Percentiles rank a stretch among this genome's conserved stretches.
These are phyloP conservation scores for Trichoderma atrobrunneum DNA, from an alignment of 2,329 filamentous ascomycete species.

Conservation along the genomic window DNA sequence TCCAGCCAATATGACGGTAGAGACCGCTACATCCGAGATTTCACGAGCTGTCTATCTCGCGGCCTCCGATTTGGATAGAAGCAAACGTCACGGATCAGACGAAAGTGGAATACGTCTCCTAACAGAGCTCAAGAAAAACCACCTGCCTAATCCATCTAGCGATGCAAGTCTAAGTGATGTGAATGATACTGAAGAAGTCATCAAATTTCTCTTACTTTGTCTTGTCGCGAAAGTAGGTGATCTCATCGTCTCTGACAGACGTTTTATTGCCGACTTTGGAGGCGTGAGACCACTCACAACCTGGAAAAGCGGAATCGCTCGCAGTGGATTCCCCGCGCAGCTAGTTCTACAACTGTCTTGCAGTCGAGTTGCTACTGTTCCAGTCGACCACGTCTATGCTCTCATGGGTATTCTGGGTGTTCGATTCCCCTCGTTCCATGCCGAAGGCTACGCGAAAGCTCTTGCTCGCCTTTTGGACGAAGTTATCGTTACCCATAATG, in stretches of 20 bases:
- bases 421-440: constrained; percentile 10
- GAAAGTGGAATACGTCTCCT: neutral
- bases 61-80: neutral
- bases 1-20: neutral
- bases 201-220: neutral
- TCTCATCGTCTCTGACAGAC: neutral
- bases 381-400: neutral
- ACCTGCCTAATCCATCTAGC: neutral
- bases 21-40: neutral
- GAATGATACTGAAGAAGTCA: neutral
- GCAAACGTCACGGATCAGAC: neutral
- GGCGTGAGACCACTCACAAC: neutral
- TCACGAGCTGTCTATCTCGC: neutral
- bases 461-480: constrained; percentile 14
- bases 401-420: constrained; percentile 17
- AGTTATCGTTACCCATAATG: constrained; percentile 1
- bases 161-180: neutral
- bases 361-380: neutral
- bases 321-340: neutral
- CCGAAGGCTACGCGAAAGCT: constrained; percentile 10
- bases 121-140: neutral
- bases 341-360: neutral
- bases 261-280: neutral
- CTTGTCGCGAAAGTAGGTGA: neutral
- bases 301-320: neutral